Percentiles rank a stretch among this genome's conserved stretches.
phyloP scores from a whole-genome alignment of 1,139 yeast species.

The Yamadazyma diospyri region DNA sequence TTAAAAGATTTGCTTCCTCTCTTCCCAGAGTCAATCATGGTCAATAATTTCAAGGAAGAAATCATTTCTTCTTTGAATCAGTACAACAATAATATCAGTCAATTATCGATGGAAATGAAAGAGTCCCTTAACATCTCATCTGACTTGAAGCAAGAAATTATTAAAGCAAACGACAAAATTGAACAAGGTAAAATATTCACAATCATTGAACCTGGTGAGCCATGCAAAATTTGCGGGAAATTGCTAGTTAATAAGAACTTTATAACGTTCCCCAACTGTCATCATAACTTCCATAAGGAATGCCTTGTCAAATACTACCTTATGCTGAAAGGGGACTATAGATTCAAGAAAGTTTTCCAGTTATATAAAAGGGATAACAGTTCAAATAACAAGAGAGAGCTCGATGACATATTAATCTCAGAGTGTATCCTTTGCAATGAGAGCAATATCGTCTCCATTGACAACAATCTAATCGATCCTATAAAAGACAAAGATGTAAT shows the following conservation, averaged over 20 bases:
- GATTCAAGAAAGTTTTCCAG: slow-evolving; percentile 59
- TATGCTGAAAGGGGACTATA: slow-evolving; percentile 61
- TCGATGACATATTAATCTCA: slow-evolving; percentile 59
- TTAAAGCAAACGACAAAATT: slow-evolving; percentile 44
- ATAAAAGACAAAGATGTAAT: slow-evolving; percentile 19
- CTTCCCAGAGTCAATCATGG: slow-evolving; percentile 77
- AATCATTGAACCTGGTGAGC: slow-evolving; percentile 77
- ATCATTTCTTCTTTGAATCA: slow-evolving; percentile 73
- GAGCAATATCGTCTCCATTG: slow-evolving; percentile 65
- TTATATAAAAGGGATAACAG: slow-evolving; percentile 46
- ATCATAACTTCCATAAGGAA: slow-evolving; percentile 86
- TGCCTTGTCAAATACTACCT: slow-evolving; percentile 65
- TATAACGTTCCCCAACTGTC: slow-evolving; percentile 78
- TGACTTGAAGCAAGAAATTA: slow-evolving; percentile 58
- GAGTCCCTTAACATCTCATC: slow-evolving; percentile 65
- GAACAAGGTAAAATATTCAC: slow-evolving; percentile 31
- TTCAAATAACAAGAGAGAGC: slow-evolving; percentile 31
- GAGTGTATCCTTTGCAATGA: slow-evolving; percentile 85
- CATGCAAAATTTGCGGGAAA: slow-evolving; percentile 69
- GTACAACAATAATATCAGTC: slow-evolving; percentile 62
- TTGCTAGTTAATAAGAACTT: slow-evolving; percentile 73
- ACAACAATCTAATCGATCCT: slow-evolving; percentile 38
- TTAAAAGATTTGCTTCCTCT: slow-evolving; percentile 82
- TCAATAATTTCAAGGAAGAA: slow-evolving; percentile 82
- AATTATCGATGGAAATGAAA: slow-evolving; percentile 71